A percentile compares a stretch with the other conserved stretches of the same genome.
Conservation (phyloP, 106 monocot species). For the Dendrobium officinale region DNA sequence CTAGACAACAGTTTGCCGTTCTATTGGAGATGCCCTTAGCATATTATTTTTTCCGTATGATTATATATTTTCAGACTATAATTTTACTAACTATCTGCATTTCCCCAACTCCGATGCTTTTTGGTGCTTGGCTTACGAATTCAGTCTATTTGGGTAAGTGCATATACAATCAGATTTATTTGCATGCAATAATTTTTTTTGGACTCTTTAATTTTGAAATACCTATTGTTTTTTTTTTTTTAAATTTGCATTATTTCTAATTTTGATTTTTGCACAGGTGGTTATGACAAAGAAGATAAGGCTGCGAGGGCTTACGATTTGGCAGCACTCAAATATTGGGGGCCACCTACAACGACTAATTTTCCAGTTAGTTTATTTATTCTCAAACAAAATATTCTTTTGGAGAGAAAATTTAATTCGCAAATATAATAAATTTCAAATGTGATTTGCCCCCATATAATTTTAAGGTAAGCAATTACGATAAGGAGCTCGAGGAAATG, state of each 20-base stretch:
- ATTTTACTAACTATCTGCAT: background rate
- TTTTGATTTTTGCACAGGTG: slow-evolving; percentile 23
- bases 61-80: background rate
- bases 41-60: background rate
- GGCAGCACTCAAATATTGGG: slow-evolving; percentile 97
- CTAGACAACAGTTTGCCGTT: no score
- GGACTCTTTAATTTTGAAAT: no score
- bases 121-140: slow-evolving; percentile 1
- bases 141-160: slow-evolving; percentile 36
- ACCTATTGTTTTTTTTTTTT: background rate
- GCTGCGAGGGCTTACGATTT: slow-evolving; percentile 94
- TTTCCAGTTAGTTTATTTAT: slow-evolving; percentile 54
- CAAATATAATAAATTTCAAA: background rate
- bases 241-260: background rate
- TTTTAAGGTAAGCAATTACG: slow-evolving; percentile 52
- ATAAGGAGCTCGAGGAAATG: slow-evolving; percentile 73
- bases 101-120: no score
- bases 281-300: slow-evolving; percentile 93
- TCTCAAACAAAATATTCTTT: background rate
- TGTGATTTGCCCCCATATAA: background rate
- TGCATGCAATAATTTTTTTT: no score
- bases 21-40: no score
- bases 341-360: slow-evolving; percentile 84
- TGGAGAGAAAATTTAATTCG: background rate
- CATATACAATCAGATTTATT: background rate